These are phyloP conservation scores for Neophaeococcomyces mojaviensis DNA, from an alignment of 2,329 filamentous ascomycete genomes.

Conservation along the genomic window DNA sequence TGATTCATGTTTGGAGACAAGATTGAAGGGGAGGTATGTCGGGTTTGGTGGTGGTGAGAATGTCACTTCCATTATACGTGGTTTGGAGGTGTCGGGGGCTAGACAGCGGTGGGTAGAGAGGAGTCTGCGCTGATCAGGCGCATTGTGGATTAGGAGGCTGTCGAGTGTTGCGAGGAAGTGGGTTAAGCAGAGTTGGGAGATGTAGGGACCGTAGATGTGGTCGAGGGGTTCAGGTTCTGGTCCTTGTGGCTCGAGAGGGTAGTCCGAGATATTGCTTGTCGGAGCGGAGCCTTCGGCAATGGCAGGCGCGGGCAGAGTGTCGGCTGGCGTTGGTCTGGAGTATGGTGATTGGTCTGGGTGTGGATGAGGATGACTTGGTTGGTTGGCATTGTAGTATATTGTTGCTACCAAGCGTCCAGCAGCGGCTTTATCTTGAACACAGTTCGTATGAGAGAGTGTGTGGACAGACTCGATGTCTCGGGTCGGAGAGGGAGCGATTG, in stretches of 20 bases:
- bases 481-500: slow-evolving; percentile 19
- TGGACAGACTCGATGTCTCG: slow-evolving; percentile 40
- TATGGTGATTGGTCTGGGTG: slow-evolving; percentile 42
- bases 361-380: slow-evolving; percentile 37
- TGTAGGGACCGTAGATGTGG: slow-evolving; percentile 48
- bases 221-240: slow-evolving; percentile 49
- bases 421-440: slow-evolving; percentile 32
- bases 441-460: slow-evolving; percentile 38
- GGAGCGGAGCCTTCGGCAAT: slow-evolving; percentile 42
- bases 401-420: slow-evolving; percentile 41
- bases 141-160: slow-evolving; percentile 28
- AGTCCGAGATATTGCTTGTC: slow-evolving; percentile 44
- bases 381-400: slow-evolving; percentile 41
- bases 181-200: slow-evolving; percentile 49
- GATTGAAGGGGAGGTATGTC: slow-evolving; percentile 48
- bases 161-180: slow-evolving; percentile 49
- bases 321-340: slow-evolving; percentile 24
- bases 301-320: slow-evolving; percentile 34
- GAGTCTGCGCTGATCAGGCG: slow-evolving; percentile 38
- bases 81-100: slow-evolving; percentile 31
- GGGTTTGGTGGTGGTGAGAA: slow-evolving; percentile 45
- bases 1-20: slow-evolving; percentile 70
- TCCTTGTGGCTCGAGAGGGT: slow-evolving; percentile 48
- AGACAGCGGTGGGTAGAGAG: slow-evolving; percentile 43
- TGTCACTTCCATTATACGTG: slow-evolving; percentile 46